These are phyloP conservation scores for Beauveria brongniartii DNA, from an alignment of 2,329 filamentous ascomycete genomes.

Conservation along the genomic window DNA sequence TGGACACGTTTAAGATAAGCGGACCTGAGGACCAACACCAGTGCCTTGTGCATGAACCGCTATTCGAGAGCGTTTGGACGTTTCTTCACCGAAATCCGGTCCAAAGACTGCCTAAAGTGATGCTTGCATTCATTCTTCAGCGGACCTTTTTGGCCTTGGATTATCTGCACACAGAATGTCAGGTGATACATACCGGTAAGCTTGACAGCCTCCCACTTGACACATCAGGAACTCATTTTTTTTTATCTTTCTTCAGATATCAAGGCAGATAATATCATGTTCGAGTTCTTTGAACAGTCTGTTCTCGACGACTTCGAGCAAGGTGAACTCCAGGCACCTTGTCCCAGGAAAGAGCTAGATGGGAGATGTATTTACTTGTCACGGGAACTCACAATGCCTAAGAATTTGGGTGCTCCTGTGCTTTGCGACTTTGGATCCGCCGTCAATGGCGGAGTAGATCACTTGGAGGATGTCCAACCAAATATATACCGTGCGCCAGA, in stretches of 20 bases:
- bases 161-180: slow-evolving; percentile 37
- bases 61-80: background rate
- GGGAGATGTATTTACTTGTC: slow-evolving; percentile 24
- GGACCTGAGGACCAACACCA: background rate
- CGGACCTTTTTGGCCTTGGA: slow-evolving; percentile 36
- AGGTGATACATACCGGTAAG: slow-evolving; percentile 38
- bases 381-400: slow-evolving; percentile 27
- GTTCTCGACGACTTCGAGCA: slow-evolving; percentile 22
- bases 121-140: slow-evolving; percentile 26
- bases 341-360: slow-evolving; percentile 30
- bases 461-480: slow-evolving; percentile 25
- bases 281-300: background rate
- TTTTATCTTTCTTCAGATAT: background rate
- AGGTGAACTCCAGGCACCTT: slow-evolving; percentile 26
- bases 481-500: too few species aligned
- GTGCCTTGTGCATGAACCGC: background rate
- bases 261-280: slow-evolving; percentile 25
- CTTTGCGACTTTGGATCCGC: slow-evolving; percentile 44
- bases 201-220: background rate
- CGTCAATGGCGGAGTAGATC: slow-evolving; percentile 25
- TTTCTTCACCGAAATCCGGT: background rate
- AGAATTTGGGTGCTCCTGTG: slow-evolving; percentile 25
- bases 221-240: too few species aligned
- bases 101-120: background rate
- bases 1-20: background rate